Conservation (phyloP, 345 rosid species). For the Anastatica hierochuntica region DNA sequence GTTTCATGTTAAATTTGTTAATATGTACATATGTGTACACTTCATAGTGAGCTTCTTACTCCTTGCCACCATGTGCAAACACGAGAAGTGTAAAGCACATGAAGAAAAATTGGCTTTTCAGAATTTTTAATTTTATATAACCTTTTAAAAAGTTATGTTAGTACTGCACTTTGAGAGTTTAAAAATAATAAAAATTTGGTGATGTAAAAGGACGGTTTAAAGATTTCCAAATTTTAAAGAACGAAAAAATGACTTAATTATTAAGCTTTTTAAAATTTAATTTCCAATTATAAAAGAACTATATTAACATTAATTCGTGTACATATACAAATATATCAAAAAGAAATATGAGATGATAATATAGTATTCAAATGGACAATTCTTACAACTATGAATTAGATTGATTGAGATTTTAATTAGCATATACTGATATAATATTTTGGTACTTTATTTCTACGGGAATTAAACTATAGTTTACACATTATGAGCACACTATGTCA, state of each 20-base stretch:
- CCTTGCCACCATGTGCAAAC: conserved; percentile 17
- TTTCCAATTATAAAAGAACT: no score
- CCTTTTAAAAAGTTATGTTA: neutral
- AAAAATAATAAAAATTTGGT: neutral
- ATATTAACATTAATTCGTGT: no score
- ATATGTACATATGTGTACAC: no score
- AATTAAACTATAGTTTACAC: neutral
- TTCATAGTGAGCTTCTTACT: conserved; percentile 2
- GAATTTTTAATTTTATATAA: neutral
- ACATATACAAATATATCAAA: no score
- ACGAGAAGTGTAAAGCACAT: conserved; percentile 11
- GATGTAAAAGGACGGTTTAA: neutral
- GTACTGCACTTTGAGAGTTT: neutral
- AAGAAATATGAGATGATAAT: no score
- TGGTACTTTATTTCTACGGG: no score
- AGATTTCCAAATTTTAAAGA: conserved; percentile 1
- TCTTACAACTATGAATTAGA: no score
- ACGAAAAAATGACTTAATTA: neutral
- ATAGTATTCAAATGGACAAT: no score
- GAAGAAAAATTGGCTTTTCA: conserved; percentile 1
- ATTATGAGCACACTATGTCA: conserved; percentile 22
- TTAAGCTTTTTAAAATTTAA: no score
- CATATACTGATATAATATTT: no score
- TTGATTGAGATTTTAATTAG: no score
- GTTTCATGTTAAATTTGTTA: no score